These are phyloP conservation scores for Blastobotrys americana DNA, from an alignment of 805 yeast species.

Conservation along the genomic window DNA sequence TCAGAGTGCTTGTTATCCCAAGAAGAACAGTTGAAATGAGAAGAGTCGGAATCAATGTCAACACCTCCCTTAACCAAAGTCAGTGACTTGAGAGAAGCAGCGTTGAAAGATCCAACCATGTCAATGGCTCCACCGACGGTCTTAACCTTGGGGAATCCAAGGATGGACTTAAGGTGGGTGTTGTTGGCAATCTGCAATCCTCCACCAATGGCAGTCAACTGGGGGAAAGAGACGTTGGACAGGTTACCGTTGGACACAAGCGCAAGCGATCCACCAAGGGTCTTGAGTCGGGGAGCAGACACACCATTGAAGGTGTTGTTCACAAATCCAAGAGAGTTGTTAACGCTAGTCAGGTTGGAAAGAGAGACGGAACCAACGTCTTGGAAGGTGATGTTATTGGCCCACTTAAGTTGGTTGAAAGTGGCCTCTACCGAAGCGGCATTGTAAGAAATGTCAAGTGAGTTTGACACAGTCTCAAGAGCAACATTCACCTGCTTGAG, in stretches of 20 bases:
- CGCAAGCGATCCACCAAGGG: slow-evolving; percentile 76
- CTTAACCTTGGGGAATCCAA: slow-evolving; percentile 66
- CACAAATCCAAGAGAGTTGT: slow-evolving; percentile 76
- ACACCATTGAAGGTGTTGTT: slow-evolving; percentile 50
- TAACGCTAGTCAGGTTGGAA: slow-evolving; percentile 59
- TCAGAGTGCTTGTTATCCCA: slow-evolving; percentile 64
- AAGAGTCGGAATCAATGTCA: slow-evolving; percentile 57
- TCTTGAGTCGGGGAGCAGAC: slow-evolving; percentile 40
- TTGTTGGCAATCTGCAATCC: slow-evolving; percentile 88
- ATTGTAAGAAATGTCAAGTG: slow-evolving; percentile 77
- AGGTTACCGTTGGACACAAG: slow-evolving; percentile 68
- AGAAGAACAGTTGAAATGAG: slow-evolving; percentile 73
- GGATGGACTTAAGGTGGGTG: slow-evolving; percentile 55
- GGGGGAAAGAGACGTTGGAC: slow-evolving; percentile 57
- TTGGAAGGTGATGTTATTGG: slow-evolving; percentile 82
- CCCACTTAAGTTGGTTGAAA: slow-evolving; percentile 58
- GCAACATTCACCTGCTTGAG: slow-evolving; percentile 58
- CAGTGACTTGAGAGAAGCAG: slow-evolving; percentile 68
- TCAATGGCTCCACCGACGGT: slow-evolving; percentile 84
- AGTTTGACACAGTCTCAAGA: slow-evolving; percentile 63
- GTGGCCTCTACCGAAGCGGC: slow-evolving; percentile 61
- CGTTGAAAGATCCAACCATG: slow-evolving; percentile 71
- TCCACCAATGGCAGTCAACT: slow-evolving; percentile 76
- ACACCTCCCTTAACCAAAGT: slow-evolving; percentile 89
- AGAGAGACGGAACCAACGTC: slow-evolving; percentile 68